These are phyloP conservation scores for Soucietia sequanensis DNA, from an alignment of 805 yeast genomes.

Conservation along the genomic window DNA sequence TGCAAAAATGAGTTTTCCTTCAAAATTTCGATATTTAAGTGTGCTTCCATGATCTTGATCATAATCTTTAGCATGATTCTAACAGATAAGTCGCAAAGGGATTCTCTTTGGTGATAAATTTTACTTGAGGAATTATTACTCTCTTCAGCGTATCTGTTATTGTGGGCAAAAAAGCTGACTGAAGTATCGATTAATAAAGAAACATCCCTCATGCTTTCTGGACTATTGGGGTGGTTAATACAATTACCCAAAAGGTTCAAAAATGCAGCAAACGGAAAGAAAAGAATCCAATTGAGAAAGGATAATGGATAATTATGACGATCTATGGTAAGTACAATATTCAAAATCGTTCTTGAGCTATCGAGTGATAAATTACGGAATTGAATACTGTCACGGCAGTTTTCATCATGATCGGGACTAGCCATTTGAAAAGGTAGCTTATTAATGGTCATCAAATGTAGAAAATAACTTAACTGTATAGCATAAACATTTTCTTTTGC, in stretches of 20 bases:
- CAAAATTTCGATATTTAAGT: constrained; percentile 13
- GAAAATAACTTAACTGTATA: constrained; percentile 30
- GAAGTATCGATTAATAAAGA: constrained; percentile 24
- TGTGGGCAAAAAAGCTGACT: constrained; percentile 13
- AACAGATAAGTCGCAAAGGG: constrained; percentile 17
- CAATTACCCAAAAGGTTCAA: constrained; percentile 27
- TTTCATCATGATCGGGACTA: constrained; percentile 15
- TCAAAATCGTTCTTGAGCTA: constrained; percentile 37
- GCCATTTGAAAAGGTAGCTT: constrained; percentile 26
- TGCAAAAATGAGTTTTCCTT: constrained; percentile 14
- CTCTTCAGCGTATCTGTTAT: background rate
- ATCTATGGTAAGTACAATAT: constrained; percentile 20
- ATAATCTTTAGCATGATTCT: constrained; percentile 20
- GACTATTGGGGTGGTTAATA: constrained; percentile 27
- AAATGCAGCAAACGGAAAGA: constrained; percentile 32
- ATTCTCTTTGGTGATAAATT: constrained; percentile 15
- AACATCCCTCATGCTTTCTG: constrained; percentile 27
- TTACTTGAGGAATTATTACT: background rate
- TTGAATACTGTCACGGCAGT: constrained; percentile 12
- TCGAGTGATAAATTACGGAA: constrained; percentile 31
- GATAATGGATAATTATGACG: constrained; percentile 18
- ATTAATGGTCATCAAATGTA: constrained; percentile 37
- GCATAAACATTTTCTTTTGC: constrained; percentile 15
- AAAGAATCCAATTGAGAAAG: constrained; percentile 30
- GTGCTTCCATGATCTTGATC: constrained; percentile 20